Evolutionary conservation across 345 rosid genomes (phyloP), one percentile per base, ranked within the genome.

Genomic region (Lepidium didymum): DNA sequence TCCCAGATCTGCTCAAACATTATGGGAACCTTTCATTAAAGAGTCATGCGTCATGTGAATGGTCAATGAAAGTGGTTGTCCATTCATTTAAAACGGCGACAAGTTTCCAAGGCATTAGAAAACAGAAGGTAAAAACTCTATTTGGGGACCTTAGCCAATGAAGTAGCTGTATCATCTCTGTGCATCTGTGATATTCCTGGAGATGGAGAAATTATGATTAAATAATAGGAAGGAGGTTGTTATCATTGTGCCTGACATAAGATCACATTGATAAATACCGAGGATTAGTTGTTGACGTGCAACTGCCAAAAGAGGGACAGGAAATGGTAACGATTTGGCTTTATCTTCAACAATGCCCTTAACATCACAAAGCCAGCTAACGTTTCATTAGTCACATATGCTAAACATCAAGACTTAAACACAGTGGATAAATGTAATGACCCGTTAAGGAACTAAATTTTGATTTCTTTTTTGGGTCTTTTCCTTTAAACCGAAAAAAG

Each of bases 271-370:
- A 56, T 57, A 13, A 34, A 43, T 88, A 92, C 98, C 97, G 46
- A 78, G 83, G 74, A 85, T 79, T 56, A 93, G 81, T 68, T 88
- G 97, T 75, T 88, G 96, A 75, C 87, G 83, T 63, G 94, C 90
- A 81, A 81, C 81, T 21, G 96, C 85, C 72, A 83, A 73, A 68
- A 93, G 89, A 18, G 90, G 96, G 76, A 85, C 82, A 75, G 97
- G 96, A 78, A 93, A 93, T 54, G 78, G 60, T 46, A 88, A 85
- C 10, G 75, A 77, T 73, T 90, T 93, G 76, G 97, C 96, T 80
- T 69, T 76, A 72, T 84, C 86, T 77, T 84, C 62, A 73, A 84
- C 82, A 66, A 62, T 33, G 19, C 89, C 92, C 98, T 88, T 74
- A 75, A 74, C 83, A 76, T 75, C 44, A 3, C 63, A 70, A 68